Percentiles rank a stretch among this genome's conserved stretches.
Conservation (phyloP, 805 yeast genomes). For the Saccharomycopsis fermentans region DNA sequence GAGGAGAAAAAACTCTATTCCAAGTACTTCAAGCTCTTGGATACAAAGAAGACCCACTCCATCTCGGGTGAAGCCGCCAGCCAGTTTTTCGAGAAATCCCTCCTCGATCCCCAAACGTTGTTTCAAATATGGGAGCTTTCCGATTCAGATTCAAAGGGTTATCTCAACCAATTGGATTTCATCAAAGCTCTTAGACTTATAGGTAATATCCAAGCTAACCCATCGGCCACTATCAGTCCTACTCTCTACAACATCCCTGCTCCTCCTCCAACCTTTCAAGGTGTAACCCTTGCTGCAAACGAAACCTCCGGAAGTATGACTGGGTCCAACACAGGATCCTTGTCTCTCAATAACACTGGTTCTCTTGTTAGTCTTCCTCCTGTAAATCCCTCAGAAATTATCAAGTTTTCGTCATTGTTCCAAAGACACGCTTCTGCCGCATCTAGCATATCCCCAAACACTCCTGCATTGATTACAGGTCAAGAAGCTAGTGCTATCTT, state of each 20-base stretch:
- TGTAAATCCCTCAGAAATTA: slow-evolving; percentile 38
- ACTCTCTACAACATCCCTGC: slow-evolving; percentile 46
- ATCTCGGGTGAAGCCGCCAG: slow-evolving; percentile 85
- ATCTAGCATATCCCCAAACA: slow-evolving; percentile 8
- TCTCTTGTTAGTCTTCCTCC: slow-evolving; percentile 28
- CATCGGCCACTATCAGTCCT: slow-evolving; percentile 40
- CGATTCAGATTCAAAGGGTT: slow-evolving; percentile 84
- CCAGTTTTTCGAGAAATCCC: slow-evolving; percentile 74
- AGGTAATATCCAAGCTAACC: slow-evolving; percentile 76
- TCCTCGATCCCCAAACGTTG: slow-evolving; percentile 62
- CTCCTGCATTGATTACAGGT: slow-evolving; percentile 51
- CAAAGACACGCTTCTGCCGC: slow-evolving; percentile 44
- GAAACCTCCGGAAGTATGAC: slow-evolving; percentile 32
- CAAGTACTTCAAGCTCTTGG: slow-evolving; percentile 70
- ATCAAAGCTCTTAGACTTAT: slow-evolving; percentile 80
- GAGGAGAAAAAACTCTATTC: slow-evolving; percentile 72
- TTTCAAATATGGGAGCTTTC: slow-evolving; percentile 94
- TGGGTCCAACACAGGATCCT: slow-evolving; percentile 19
- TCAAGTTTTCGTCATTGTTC: slow-evolving; percentile 62
- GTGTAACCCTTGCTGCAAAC: slow-evolving; percentile 12
- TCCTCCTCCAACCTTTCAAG: slow-evolving; percentile 39
- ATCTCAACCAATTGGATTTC: slow-evolving; percentile 70
- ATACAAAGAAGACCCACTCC: slow-evolving; percentile 66
- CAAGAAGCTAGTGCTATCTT: slow-evolving; percentile 78
- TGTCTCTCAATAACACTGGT: background rate